These are phyloP conservation scores for Polyporus arcularius DNA, from an alignment of 768 basidiomycete genomes.

Conservation along the genomic window DNA sequence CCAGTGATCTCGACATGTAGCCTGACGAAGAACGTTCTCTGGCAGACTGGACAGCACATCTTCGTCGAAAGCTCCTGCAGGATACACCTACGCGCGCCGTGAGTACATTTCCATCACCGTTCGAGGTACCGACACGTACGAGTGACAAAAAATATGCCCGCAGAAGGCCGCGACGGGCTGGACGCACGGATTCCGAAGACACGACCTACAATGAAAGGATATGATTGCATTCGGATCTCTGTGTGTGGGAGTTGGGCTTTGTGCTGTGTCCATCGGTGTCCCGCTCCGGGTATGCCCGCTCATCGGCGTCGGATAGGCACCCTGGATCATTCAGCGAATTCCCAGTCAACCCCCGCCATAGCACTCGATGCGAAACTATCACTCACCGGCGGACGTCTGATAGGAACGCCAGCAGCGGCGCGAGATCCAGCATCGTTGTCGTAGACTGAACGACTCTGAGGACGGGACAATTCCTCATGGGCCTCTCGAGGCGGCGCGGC, in stretches of 20 bases:
- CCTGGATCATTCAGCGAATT: too few relatives aligned
- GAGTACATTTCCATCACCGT: too few relatives aligned
- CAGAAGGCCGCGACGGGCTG: neutral
- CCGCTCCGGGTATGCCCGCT: too few relatives aligned
- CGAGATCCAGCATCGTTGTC: too few relatives aligned
- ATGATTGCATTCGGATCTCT: neutral
- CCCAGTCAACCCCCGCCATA: too few relatives aligned
- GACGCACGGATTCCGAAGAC: neutral
- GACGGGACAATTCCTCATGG: too few relatives aligned
- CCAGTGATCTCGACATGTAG: neutral
- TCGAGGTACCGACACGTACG: neutral
- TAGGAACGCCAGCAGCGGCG: too few relatives aligned
- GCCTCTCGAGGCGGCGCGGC: too few relatives aligned
- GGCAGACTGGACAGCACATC: slow-evolving; percentile 1
- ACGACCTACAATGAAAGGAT: neutral
- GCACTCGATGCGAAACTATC: too few relatives aligned
- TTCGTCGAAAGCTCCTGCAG: neutral
- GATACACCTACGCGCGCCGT: neutral
- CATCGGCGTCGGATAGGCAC: too few relatives aligned
- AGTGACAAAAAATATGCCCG: neutral
- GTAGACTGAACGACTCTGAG: too few relatives aligned
- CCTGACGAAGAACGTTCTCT: neutral
- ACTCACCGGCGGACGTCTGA: too few relatives aligned
- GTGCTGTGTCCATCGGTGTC: neutral
- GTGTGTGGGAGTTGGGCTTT: neutral